These are phyloP conservation scores for Biscogniauxia mediterranea DNA, from an alignment of 2,329 filamentous ascomycete genomes.

Conservation along the genomic window DNA sequence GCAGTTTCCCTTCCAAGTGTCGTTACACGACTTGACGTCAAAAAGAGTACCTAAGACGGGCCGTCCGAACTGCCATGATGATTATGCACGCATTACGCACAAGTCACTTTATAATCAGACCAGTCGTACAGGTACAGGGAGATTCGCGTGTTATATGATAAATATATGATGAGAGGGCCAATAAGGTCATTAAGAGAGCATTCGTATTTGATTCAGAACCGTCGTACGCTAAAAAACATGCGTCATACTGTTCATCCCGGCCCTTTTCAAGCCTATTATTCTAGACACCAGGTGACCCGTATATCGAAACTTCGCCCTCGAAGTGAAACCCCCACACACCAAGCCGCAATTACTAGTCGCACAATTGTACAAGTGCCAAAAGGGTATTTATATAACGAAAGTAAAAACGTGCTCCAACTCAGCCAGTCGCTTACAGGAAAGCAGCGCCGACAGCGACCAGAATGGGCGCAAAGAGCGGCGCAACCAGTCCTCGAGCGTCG, in stretches of 20 bases:
- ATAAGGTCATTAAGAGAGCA: neutral
- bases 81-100: neutral
- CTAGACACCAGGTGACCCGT: neutral
- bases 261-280: neutral
- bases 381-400: slow-evolving; percentile 1
- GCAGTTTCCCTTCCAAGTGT: neutral
- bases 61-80: neutral
- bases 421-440: slow-evolving; percentile 20
- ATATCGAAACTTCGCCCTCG: neutral
- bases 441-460: slow-evolving; percentile 25
- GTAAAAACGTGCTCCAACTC: neutral
- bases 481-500: slow-evolving; percentile 24
- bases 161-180: neutral
- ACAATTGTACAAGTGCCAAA: neutral
- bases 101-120: neutral
- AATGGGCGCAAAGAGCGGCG: slow-evolving; percentile 29
- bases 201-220: neutral
- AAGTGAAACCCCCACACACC: neutral
- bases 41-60: neutral
- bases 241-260: neutral
- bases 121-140: neutral
- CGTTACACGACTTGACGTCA: neutral
- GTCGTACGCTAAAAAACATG: neutral
- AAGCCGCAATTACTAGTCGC: neutral
- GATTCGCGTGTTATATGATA: neutral